Base-by-base conservation (phyloP, 768 basidiomycete species). In the Hypsizygus marmoreus region DNA sequence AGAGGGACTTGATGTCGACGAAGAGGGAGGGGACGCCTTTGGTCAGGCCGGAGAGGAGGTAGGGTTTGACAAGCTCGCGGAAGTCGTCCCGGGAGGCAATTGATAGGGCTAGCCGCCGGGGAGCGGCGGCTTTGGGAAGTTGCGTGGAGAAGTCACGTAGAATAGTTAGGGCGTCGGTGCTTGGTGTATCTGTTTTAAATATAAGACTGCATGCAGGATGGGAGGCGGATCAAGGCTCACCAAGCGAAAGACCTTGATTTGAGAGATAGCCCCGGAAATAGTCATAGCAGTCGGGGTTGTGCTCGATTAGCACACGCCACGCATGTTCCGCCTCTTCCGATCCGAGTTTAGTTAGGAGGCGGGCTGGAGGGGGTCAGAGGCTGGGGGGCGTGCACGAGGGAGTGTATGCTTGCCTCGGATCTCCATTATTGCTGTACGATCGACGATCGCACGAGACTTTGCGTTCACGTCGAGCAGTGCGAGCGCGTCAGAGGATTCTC, bases 21-120 rank as follows among this genome's bases (percentile, higher is more conserved):
- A 98, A 99, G 2, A 98, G 72, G 2, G 93, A 97, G 2, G 97
- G 97, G 29, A 98, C 75, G 53, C 95, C 95, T 60, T 90, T 91
- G 31, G 74, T 76, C 10, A 99, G 72, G 7, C 80, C 88, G 4
- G 74, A 71, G 5, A 75, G 58, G 36, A 98, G 67, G 64, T 98
- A 97, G 4, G 76, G 67, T 45, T 75, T 72, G 5, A 80, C 80
- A 9, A 88, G 72, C 23, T 72, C 65, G 41, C 70, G 76, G 71
- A 98, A 98, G 16, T 76, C 69, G 14, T 86, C 82, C 16, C 81
- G 88, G 12, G 75, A 59, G 0, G 88, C 76, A 39, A 93, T 69
- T 4, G 74, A 74, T 2, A 99, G 76, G 4, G 84, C 82, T 9
- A 98, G 64, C 6, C 95, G 84, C 14, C 70, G 76, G 1, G 93